Evolutionary conservation across 1,284 basidiomycete species (phyloP), one percentile per base, ranked within the genome.

Genomic region (Ganoderma sp.): DNA sequence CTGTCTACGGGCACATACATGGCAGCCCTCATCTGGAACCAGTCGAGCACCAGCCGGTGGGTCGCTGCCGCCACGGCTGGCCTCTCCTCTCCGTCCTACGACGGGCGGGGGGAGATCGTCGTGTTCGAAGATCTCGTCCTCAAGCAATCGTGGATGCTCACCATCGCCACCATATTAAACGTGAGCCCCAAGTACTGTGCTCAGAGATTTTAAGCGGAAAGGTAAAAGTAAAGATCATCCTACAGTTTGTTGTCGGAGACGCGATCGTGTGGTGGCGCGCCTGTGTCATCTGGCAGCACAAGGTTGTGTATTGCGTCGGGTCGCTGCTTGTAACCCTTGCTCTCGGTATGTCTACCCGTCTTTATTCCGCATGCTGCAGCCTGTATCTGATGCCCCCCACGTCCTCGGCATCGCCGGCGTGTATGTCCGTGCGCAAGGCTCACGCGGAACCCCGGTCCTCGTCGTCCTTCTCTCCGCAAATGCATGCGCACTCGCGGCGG

Each of bases 211-310:
- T 32, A 3, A 3, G 32, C 3, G 32, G 32, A 3, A 32, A 3
- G 32, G 32, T 32, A 32, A 10, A 37, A 1, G 2, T 19, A 7
- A 19, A 0, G 7, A 3, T 14, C 6, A 22, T 25, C 7, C 6
- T 10, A 25, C 43, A 62, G 61, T 22, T 62, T 6, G 6, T 62
- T 15, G 39, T 62, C 34, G 45, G 61, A 2, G 61, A 62, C n/a
- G 61, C 61, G 4, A n/a, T 62, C 19, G 45, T 62, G 0, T 37
- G 42, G 32, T 62, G 61, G 61, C 61, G 61, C 37, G 61, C 43
- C 8, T 48, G 17, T 34, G 45, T 52, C 12, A 15, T 62, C 28
- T 62, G 32, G 32, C 42, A 25, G 8, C 28, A 34, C n/a, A 19
- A 32, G 12, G 10, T 22, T 1, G 28, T 62, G 19, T 37, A 28